A percentile compares a stretch with the other conserved stretches of the same genome.
Evolutionary conservation across 179 eudicot genomes (phyloP).

Genomic region (Spinacia oleracea): DNA sequence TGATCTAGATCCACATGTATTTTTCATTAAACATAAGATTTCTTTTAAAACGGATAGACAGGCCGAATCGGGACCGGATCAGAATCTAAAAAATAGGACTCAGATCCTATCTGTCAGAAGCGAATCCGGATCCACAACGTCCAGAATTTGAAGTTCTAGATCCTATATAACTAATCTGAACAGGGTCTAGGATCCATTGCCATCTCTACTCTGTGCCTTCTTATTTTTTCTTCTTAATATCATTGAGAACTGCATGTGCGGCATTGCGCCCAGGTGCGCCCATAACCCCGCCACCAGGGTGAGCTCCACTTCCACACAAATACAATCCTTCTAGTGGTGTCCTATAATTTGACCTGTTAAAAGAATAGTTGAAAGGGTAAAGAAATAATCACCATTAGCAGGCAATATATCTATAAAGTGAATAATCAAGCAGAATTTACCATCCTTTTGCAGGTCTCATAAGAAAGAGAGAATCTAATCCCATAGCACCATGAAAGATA

Average conservation of each 20-base stretch:
- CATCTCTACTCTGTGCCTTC: not conserved
- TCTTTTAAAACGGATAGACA: too few species aligned
- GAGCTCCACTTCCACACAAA: constrained; percentile 92
- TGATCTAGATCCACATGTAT: too few species aligned
- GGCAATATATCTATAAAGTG: not conserved
- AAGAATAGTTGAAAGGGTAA: not conserved
- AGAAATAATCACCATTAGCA: not conserved
- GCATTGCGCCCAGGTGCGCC: constrained; percentile 98
- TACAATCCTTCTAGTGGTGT: constrained; percentile 88
- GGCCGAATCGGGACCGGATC: too few species aligned
- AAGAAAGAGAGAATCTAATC: constrained; percentile 87
- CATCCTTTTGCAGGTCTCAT: constrained; percentile 98
- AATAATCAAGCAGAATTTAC: constrained; percentile 37
- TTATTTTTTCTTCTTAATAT: constrained; percentile 40
- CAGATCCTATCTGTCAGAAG: too few species aligned
- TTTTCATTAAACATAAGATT: too few species aligned
- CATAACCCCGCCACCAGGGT: constrained; percentile 99
- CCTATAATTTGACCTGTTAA: constrained; percentile 75
- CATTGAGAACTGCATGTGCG: constrained; percentile 68
- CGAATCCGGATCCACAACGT: too few species aligned
- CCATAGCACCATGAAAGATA: constrained; percentile 98
- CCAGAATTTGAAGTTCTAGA: too few species aligned
- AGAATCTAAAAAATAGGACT: too few species aligned
- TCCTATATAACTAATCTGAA: too few species aligned
- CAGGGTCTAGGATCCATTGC: too few species aligned